Percentiles rank a stretch among this genome's conserved stretches.
Evolutionary conservation across 2,329 filamentous ascomycete genomes (phyloP).

Genomic region (Phialophora tarda): DNA sequence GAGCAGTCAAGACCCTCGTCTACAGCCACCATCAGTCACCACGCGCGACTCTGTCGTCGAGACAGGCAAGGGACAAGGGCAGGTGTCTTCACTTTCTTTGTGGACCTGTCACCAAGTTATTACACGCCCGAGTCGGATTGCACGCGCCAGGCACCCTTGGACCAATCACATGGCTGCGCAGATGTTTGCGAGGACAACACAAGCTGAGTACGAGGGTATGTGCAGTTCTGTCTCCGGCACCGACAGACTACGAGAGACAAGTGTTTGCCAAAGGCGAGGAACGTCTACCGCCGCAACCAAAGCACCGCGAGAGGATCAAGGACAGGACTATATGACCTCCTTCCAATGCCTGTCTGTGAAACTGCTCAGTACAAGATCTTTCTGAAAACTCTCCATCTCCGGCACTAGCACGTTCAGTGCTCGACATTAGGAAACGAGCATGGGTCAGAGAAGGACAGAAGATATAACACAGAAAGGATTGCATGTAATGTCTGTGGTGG

Average conservation of each 20-base stretch:
- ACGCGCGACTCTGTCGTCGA: neutral
- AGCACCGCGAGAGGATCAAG: no score
- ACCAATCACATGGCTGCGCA: neutral
- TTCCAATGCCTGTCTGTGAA: no score
- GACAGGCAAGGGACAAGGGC: neutral
- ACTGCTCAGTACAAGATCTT: no score
- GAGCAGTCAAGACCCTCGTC: neutral
- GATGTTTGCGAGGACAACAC: neutral
- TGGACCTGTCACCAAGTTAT: neutral
- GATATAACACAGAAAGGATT: neutral
- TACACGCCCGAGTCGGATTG: neutral
- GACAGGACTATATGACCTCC: no score
- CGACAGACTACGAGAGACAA: no score
- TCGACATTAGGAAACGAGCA: no score
- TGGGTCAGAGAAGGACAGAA: neutral
- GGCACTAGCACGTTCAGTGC: no score
- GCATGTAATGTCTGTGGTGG: neutral
- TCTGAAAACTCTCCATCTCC: no score
- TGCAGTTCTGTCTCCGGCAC: no score
- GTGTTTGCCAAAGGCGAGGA: no score
- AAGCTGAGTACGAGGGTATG: no score
- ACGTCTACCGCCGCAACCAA: no score
- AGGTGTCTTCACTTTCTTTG: neutral
- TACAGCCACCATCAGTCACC: neutral
- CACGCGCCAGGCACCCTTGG: neutral